Base-by-base conservation (phyloP, 345 rosid species). In the Salix purpurea region DNA sequence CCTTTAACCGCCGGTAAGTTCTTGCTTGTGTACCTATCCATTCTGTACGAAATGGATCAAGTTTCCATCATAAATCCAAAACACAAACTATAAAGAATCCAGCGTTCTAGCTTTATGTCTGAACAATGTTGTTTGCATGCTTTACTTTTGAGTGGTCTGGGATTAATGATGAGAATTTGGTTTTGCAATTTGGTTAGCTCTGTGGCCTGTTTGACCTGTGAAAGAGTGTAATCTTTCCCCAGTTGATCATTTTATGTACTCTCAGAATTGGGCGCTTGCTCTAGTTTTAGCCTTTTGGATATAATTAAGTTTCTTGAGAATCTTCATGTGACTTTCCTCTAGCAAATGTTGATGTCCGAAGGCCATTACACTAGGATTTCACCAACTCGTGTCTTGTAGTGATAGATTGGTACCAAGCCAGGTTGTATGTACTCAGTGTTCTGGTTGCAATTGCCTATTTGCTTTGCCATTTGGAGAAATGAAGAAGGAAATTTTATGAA, bases 1-100 rank as follows among this genome's bases (percentile, higher is more conserved):
- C 74, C 80, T 9, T 24, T 76, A 26, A 46, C 81, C 24, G 67
- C 80, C 36, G 84, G 87, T 80, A 50, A 73, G 70, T 28, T 72
- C 18, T 18, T 37, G 23, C 60, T 23, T 30, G 24, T 6, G 21
- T 61, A n/a, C 7, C 23, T 23, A 4, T 14, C 30, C n/a, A 15
- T 65, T 11, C 5, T 19, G 32, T 5, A 58, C 12, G 12, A 4
- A 40, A 26, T 76, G 44, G 14, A 7, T 50, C 19, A 50, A 0
- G 24, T 8, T 71, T 71, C 46, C 46, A 52, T 71, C 1, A 9
- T 28, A 37, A 71, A 62, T 66, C 42, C 24, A 19, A 39, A 2
- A 14, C 11, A 11, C 1, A 30, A 24, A 23, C 0, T 40, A 12
- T 23, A 16, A 37, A 19, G 21, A 24, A 13, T 5, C 19, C 19